Percentiles rank a stretch among this genome's conserved stretches.
phyloP scores from a whole-genome alignment of 352 stramenopile genomes.

The Vaucheria bursata region DNA sequence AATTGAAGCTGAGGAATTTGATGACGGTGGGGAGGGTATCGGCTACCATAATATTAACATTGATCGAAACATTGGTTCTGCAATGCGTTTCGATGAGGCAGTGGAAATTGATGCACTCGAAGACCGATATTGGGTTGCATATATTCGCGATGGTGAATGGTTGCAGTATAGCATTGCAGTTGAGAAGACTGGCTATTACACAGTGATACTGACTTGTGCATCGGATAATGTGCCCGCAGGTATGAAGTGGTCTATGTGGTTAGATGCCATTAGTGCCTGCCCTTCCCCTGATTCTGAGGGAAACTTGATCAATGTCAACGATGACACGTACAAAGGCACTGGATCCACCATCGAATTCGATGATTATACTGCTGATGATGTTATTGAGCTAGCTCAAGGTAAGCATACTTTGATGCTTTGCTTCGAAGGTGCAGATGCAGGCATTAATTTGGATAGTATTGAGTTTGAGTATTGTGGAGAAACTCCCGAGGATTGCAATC shows the following conservation, averaged over 20 bases:
- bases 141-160: background rate
- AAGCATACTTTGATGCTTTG: background rate
- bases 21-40: conserved; percentile 26
- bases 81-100: background rate
- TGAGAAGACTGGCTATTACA: background rate
- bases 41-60: conserved; percentile 35
- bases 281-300: background rate
- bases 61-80: background rate
- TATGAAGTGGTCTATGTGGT: no score
- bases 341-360: background rate
- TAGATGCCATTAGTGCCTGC: background rate
- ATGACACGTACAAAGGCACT: background rate
- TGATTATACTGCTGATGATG: background rate
- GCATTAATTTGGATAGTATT: background rate
- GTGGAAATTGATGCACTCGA: background rate
- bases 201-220: background rate
- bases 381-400: background rate
- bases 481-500: background rate
- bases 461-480: background rate
- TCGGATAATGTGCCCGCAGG: no score
- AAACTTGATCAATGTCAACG: background rate
- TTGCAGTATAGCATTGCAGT: background rate
- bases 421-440: background rate
- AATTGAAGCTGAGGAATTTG: conserved; percentile 26
- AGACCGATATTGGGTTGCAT: background rate